Conservation (phyloP, 1,139 yeast species). For the Nakaseomyces delphensis region DNA sequence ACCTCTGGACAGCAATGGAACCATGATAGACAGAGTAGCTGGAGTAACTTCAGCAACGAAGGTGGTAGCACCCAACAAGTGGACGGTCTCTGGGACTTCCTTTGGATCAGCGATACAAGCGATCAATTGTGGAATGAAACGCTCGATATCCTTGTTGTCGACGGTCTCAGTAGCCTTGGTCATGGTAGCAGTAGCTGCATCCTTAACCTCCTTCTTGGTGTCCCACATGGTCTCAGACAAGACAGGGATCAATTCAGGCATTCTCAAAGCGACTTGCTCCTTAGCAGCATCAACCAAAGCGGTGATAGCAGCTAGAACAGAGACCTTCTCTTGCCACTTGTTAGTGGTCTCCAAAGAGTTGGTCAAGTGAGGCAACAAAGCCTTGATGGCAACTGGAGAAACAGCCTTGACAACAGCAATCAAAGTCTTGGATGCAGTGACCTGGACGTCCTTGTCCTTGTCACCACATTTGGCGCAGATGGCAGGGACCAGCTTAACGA, state of each 20-base stretch:
- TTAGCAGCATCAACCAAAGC: slow-evolving; percentile 91
- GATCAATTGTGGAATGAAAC: slow-evolving; percentile 96
- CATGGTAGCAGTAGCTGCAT: slow-evolving; percentile 92
- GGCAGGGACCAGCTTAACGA: slow-evolving; percentile 63
- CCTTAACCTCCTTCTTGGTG: slow-evolving; percentile 96
- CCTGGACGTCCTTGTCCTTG: slow-evolving; percentile 70
- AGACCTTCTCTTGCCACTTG: slow-evolving; percentile 98
- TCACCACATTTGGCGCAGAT: slow-evolving; percentile 82
- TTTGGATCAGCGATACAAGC: slow-evolving; percentile 94
- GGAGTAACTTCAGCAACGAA: slow-evolving; percentile 99
- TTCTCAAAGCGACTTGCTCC: slow-evolving; percentile 92
- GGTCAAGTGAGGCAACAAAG: slow-evolving; percentile 73
- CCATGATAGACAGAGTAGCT: slow-evolving; percentile 99
- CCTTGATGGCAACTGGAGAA: slow-evolving; percentile 91
- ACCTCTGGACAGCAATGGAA: slow-evolving; percentile 98
- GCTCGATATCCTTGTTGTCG: slow-evolving; percentile 98
- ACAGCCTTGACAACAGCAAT: slow-evolving; percentile 67
- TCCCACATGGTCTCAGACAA: slow-evolving; percentile 99
- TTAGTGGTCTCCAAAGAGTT: slow-evolving; percentile 60
- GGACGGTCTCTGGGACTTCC: slow-evolving; percentile 98
- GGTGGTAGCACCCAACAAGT: slow-evolving; percentile 97
- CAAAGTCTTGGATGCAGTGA: slow-evolving; percentile 65
- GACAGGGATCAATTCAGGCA: slow-evolving; percentile 98
- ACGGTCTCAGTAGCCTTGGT: slow-evolving; percentile 95
- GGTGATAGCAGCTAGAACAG: slow-evolving; percentile 75